Evolutionary conservation across 257 asterid species (phyloP).

Genomic region (Cynanchum wilfordii): DNA sequence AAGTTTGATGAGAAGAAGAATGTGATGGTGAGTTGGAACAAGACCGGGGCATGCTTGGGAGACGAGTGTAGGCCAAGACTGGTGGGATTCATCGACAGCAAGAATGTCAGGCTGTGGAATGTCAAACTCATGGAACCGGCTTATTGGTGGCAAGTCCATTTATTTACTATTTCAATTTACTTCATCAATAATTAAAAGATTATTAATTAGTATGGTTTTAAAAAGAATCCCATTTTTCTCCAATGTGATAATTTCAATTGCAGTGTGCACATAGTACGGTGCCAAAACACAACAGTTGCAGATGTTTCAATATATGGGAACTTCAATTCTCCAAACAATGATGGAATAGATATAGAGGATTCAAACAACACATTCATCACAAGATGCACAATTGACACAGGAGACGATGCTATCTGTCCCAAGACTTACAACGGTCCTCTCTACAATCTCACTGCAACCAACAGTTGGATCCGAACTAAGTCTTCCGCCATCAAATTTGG

Average conservation of each 20-base stretch:
- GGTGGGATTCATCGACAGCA: slow-evolving; percentile 74
- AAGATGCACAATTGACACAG: slow-evolving; percentile 70
- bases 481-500: slow-evolving; percentile 93
- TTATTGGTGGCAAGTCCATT: slow-evolving; percentile 64
- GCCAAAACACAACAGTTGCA: slow-evolving; percentile 52
- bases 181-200: no score
- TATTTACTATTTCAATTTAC: not conserved
- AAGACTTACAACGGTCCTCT: slow-evolving; percentile 66
- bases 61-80: slow-evolving; percentile 92
- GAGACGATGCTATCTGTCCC: slow-evolving; percentile 98
- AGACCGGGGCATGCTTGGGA: slow-evolving; percentile 68
- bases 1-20: slow-evolving; percentile 74
- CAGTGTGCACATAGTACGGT: slow-evolving; percentile 85
- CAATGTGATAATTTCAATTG: not conserved
- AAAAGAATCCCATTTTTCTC: not conserved
- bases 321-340: slow-evolving; percentile 88
- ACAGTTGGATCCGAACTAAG: slow-evolving; percentile 79
- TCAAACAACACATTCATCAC: slow-evolving; percentile 75
- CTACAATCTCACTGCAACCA: slow-evolving; percentile 66
- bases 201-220: no score
- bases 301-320: slow-evolving; percentile 68
- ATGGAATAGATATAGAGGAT: slow-evolving; percentile 87
- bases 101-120: slow-evolving; percentile 46
- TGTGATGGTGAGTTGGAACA: slow-evolving; percentile 98
- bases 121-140: slow-evolving; percentile 69